Evolutionary conservation across 2,329 filamentous ascomycete genomes (phyloP).

Genomic region (Aureobasidium subglaciale): DNA sequence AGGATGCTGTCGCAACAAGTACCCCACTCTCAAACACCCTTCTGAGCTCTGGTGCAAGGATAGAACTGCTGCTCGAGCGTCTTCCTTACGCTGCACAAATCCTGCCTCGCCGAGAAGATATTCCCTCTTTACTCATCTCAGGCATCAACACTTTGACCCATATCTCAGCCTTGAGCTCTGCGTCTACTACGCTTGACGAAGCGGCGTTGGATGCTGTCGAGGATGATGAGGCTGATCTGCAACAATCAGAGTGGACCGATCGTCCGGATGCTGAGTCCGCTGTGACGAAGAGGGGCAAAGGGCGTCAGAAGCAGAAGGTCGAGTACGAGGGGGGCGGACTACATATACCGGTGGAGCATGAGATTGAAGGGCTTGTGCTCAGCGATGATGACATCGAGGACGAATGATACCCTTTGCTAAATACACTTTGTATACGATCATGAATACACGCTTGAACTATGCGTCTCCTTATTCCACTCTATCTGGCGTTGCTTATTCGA

Average conservation of each 20-base stretch:
- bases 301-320: neutral
- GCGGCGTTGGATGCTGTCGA: slow-evolving; percentile 22
- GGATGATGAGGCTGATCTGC: slow-evolving; percentile 24
- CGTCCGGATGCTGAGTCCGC: neutral
- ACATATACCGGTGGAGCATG: slow-evolving; percentile 22
- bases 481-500: too few species aligned
- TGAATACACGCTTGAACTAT: neutral
- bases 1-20: neutral
- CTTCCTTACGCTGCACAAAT: slow-evolving; percentile 79
- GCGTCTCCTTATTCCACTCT: neutral
- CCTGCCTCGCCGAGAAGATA: slow-evolving; percentile 48
- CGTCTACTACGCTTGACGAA: slow-evolving; percentile 6
- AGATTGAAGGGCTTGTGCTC: slow-evolving; percentile 33
- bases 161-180: slow-evolving; percentile 30
- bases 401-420: slow-evolving; percentile 16
- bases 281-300: neutral
- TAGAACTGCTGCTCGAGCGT: slow-evolving; percentile 73
- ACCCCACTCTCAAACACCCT: neutral
- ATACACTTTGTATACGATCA: neutral
- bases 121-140: neutral
- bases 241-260: slow-evolving; percentile 10
- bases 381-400: slow-evolving; percentile 45
- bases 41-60: slow-evolving; percentile 46
- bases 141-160: slow-evolving; percentile 58
- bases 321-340: slow-evolving; percentile 20